These are phyloP conservation scores for Phytopythium oedochilum DNA, from an alignment of 352 stramenopile genomes.

Conservation along the genomic window DNA sequence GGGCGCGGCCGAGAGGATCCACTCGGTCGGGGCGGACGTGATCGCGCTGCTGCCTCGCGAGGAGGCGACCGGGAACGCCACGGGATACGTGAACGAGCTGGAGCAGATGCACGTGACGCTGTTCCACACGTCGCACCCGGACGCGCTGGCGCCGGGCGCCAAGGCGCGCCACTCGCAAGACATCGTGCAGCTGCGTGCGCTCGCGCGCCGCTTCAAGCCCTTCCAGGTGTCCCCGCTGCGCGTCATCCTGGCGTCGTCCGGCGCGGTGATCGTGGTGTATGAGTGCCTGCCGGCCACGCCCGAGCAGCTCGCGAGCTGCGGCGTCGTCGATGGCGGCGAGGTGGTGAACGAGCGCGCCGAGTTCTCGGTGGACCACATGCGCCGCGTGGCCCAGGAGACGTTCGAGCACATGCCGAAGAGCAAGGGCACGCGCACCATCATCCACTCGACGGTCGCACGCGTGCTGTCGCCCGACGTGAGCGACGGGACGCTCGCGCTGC, in stretches of 20 bases:
- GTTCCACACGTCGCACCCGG: conserved; percentile 73
- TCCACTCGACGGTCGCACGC: conserved; percentile 63
- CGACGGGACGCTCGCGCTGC: conserved; percentile 18
- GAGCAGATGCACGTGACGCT: conserved; percentile 78
- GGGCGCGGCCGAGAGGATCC: conserved; percentile 29
- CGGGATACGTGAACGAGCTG: conserved; percentile 53
- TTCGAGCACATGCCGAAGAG: conserved; percentile 48
- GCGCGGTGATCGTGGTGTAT: conserved; percentile 66
- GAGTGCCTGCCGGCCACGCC: conserved; percentile 22
- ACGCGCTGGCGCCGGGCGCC: conserved; percentile 40
- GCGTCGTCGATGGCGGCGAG: conserved; percentile 1
- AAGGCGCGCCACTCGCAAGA: conserved; percentile 30
- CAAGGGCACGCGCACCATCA: conserved; percentile 38
- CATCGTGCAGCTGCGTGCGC: conserved; percentile 32
- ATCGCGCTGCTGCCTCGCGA: conserved; percentile 35
- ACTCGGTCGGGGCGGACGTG: conserved; percentile 35
- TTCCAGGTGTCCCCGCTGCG: conserved; percentile 44
- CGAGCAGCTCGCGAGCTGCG: conserved; percentile 4
- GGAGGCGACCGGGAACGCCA: conserved; percentile 20
- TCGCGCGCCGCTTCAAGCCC: conserved; percentile 30
- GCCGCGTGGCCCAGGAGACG: conserved; percentile 32
- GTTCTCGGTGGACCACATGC: conserved; percentile 57
- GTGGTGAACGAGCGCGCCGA: conserved; percentile 27
- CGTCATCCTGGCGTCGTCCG: conserved; percentile 54
- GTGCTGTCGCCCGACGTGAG: conserved; percentile 43